Evolutionary conservation across 140 eudicot species (phyloP).

Genomic region (Senecio squalidus): DNA sequence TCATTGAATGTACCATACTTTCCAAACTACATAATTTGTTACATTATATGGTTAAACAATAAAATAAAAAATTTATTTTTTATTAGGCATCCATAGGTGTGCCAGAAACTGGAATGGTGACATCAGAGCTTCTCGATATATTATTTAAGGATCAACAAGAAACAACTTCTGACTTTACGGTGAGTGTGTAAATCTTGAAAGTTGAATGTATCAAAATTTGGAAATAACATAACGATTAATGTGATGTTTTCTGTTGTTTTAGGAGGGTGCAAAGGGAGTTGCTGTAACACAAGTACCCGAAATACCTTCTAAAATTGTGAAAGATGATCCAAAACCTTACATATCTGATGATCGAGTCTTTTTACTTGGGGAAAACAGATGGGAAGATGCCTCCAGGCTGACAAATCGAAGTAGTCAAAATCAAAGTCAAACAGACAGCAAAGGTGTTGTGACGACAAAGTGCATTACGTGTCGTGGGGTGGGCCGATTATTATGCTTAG

Average conservation of each 20-base stretch:
- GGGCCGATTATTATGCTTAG: conserved; percentile 79
- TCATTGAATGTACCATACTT: too few relatives aligned
- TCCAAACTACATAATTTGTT: too few relatives aligned
- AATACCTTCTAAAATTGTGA: conserved; percentile 32
- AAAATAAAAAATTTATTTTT: too few relatives aligned
- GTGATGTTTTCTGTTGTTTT: conserved; percentile 35
- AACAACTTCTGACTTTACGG: conserved; percentile 17
- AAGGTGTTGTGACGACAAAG: conserved; percentile 27
- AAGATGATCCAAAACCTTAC: conserved; percentile 35
- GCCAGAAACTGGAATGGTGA: conserved; percentile 88
- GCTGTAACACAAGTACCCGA: conserved; percentile 28
- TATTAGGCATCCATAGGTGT: conserved; percentile 67
- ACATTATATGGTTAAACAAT: too few relatives aligned
- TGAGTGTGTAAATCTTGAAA: conserved; percentile 16
- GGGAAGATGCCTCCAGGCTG: conserved; percentile 94
- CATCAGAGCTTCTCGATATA: conserved; percentile 66
- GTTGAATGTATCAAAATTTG: background rate
- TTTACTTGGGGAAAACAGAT: conserved; percentile 96
- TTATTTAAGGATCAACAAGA: conserved; percentile 33
- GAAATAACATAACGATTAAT: conserved; percentile 20
- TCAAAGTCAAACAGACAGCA: conserved; percentile 21
- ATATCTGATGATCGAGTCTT: conserved; percentile 45
- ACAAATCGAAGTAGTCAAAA: conserved; percentile 23
- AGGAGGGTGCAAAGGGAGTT: conserved; percentile 64
- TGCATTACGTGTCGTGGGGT: conserved; percentile 80